Evolutionary conservation across 2,329 filamentous ascomycete species (phyloP), one percentile per base, ranked within the genome.

Genomic region (Rhinocladiella similis): DNA sequence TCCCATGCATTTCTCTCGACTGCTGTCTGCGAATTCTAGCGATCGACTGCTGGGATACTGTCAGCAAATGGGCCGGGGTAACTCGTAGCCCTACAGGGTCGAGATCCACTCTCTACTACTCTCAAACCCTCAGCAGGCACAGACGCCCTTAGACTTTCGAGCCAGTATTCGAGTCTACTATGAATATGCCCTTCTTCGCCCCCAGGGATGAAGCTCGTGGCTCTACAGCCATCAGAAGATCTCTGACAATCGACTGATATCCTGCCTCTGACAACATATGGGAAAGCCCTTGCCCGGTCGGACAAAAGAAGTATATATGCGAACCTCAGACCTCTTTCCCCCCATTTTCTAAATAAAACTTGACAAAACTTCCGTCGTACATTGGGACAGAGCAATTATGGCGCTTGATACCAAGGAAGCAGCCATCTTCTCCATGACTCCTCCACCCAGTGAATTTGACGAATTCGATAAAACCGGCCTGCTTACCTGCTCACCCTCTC

Each of bases 361-460:
- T 25, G 33, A 13, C 10, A 46, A 13, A 18, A 39, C 22, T 27
- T 10, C 39, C 45, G 25, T 22, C 43, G 14, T 20, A 12, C 22
- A 4, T 52, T 42, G 33, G 53, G 20, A 25, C 42, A 35, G 33
- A 47, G 16, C 48, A 46, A 50, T 45, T 20, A 62, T 59, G 56
- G 59, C 56, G 38, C 47, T 62, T 54, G 59, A 62, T 20, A 52
- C 50, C 50, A 48, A 53, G 42, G 58, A 61, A 33, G 49, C 38
- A 46, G 22, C 50, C 29, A 56, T 62, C 54, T 63, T 62, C 51
- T 64, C 56, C 50, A 53, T 64, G 36, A 65, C 63, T 25, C 62
- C 63, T 38, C 63, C 63, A 56, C 56, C 62, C 29, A 64, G 62
- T 51, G 62, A 65, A 19, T 59, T 59, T 54, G 63, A 62, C 51